Conservation (phyloP, 1,284 basidiomycete genomes). For the Sutorius eximius region DNA sequence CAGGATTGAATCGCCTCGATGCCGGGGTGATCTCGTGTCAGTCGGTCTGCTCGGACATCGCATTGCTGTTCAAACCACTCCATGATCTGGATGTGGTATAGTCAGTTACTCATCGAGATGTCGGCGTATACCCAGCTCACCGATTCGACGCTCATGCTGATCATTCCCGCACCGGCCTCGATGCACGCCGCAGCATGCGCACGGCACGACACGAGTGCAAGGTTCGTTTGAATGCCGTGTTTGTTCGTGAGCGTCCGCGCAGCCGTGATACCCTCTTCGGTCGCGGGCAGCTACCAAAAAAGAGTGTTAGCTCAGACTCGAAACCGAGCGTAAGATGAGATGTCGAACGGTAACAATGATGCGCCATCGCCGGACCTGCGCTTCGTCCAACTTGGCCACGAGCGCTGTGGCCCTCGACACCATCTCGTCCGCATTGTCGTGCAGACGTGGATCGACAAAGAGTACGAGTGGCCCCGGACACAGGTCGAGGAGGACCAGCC, state of each 20-base stretch:
- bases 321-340: background rate
- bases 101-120: background rate
- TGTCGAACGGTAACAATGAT: conserved; percentile 53
- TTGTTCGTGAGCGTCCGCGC: conserved; percentile 40
- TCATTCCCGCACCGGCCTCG: conserved; percentile 46
- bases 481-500: conserved; percentile 42
- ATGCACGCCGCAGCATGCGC: conserved; percentile 55
- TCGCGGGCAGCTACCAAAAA: conserved; percentile 53
- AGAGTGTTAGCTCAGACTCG: background rate
- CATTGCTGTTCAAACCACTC: conserved; percentile 41
- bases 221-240: conserved; percentile 48
- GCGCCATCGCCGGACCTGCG: conserved; percentile 39
- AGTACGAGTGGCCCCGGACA: conserved; percentile 50
- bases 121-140: conserved; percentile 37
- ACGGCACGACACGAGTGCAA: conserved; percentile 50
- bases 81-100: conserved; percentile 36
- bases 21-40: conserved; percentile 40
- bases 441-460: conserved; percentile 48
- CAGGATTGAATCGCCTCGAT: conserved; percentile 51
- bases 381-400: conserved; percentile 41
- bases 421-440: conserved; percentile 39
- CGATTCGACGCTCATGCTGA: conserved; percentile 50
- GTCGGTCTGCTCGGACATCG: conserved; percentile 18
- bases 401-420: conserved; percentile 43
- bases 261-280: conserved; percentile 52